Conservation (phyloP, 257 asterid species). For the Coffea canephora region DNA sequence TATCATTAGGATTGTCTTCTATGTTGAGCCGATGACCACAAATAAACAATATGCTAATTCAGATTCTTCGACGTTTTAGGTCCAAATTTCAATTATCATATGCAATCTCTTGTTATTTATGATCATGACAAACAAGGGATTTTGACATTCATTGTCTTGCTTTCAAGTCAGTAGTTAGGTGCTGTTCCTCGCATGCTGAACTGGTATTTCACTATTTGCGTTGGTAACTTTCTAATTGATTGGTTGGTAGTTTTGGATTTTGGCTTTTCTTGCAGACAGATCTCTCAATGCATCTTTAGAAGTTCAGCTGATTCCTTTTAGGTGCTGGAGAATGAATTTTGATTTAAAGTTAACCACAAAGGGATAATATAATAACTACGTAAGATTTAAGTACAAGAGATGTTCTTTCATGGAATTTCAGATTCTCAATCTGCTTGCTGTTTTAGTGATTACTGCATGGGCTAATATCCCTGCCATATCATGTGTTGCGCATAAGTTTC, state of each 20-base stretch:
- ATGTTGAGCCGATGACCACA: neutral
- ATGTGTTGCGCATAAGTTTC: neutral
- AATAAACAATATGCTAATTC: neutral
- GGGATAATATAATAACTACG: neutral
- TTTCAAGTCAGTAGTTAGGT: neutral
- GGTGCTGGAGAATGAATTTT: neutral
- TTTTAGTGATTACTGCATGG: neutral
- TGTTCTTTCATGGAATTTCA: neutral
- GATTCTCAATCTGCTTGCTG: neutral
- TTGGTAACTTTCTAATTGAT: neutral
- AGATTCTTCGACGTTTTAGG: neutral
- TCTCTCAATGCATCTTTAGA: neutral
- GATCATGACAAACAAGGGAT: neutral
- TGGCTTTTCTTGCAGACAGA: neutral
- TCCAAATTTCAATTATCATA: neutral
- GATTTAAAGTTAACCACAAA: neutral
- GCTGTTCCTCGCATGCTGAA: neutral
- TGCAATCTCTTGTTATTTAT: neutral
- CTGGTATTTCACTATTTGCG: neutral
- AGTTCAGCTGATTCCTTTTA: neutral
- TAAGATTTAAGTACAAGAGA: neutral
- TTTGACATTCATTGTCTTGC: neutral
- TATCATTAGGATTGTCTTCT: neutral
- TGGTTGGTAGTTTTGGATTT: neutral
- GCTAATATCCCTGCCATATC: neutral